Evolutionary conservation across 1,139 yeast genomes (phyloP), one percentile per base, ranked within the genome.

Genomic region (Blastobotrys ciferrii): DNA sequence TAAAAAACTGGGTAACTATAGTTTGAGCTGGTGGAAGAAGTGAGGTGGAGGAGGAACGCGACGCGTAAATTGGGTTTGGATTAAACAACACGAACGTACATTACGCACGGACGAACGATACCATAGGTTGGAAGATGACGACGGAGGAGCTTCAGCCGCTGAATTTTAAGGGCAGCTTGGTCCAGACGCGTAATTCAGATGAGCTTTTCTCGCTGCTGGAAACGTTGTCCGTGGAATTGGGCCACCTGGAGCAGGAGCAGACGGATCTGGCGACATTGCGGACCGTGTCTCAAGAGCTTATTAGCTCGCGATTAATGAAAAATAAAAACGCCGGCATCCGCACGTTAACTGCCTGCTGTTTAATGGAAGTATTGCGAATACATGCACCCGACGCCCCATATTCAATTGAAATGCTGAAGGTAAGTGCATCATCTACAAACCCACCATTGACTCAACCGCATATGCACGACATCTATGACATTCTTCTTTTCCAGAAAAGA

Each of bases 361-460:
- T 89, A 9, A 76, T 91, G 2, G 96, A 89, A 63, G 72, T 91
- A 12, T 67, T 91, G 39, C 74, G 96, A 52, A 67, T 89, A 9
- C 84, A 76, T 62, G 97, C 96, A 0, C 97, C 97, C 0, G 87
- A 89, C 65, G 96, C 97, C 3, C 97, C 98, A 4, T 89, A 77
- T 65, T 80, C 87, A 1, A 81, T 81, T 32, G 57, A 69, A 1
- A 84, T 85, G 55, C 69, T 89, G 30, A 71, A 81, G 1, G 80
- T 75, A 25, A 73, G 59, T 46, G 12, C 4, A 6, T 7, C 2
- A 18, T 14, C 35, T n/a, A n/a, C n/a, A n/a, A n/a, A n/a, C n/a
- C n/a, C n/a, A n/a, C n/a, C n/a, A n/a, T n/a, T n/a, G n/a, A n/a
- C n/a, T n/a, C n/a, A n/a, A n/a, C n/a, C n/a, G n/a, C n/a, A n/a